A percentile compares a stretch with the other conserved stretches of the same genome.
Evolutionary conservation across 441 rosid genomes (phyloP).

Genomic region (Pelargonium citronellum): DNA sequence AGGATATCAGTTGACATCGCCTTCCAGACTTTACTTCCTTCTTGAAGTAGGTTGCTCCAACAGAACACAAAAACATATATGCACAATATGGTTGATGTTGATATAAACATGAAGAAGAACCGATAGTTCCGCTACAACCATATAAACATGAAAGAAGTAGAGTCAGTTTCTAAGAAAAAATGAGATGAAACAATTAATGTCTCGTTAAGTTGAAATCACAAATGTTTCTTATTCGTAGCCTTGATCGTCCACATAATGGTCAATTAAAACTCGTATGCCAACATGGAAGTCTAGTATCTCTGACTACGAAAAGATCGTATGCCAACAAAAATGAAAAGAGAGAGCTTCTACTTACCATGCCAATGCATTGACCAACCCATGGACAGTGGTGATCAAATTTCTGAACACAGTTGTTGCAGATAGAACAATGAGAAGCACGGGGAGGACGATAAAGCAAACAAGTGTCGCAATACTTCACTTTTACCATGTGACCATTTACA

Average conservation of each 20-base stretch:
- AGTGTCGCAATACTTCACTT: conserved; percentile 87
- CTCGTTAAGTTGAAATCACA: no score
- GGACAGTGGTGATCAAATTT: conserved; percentile 97
- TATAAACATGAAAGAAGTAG: conserved; percentile 20
- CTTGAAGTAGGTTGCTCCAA: conserved; percentile 56
- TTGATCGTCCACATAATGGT: no score
- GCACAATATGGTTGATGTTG: conserved; percentile 78
- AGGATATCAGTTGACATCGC: conserved; percentile 56
- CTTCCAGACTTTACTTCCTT: conserved; percentile 42
- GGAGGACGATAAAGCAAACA: conserved; percentile 87
- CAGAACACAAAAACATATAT: conserved; percentile 61
- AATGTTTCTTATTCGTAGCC: no score
- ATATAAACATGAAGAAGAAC: conserved; percentile 85
- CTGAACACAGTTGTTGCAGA: conserved; percentile 90
- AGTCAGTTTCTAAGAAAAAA: conserved; percentile 14
- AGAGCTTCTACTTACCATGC: conserved; percentile 36
- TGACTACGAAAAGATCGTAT: no score
- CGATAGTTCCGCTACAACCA: conserved; percentile 53
- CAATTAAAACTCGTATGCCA: no score
- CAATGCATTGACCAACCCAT: conserved; percentile 98
- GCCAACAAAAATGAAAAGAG: no score
- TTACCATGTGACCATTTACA: conserved; percentile 52
- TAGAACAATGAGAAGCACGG: conserved; percentile 90
- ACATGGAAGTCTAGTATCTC: no score
- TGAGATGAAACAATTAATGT: background rate